These are phyloP conservation scores for Coprinopsis marcescibilis DNA, from an alignment of 768 basidiomycete genomes.

Conservation along the genomic window DNA sequence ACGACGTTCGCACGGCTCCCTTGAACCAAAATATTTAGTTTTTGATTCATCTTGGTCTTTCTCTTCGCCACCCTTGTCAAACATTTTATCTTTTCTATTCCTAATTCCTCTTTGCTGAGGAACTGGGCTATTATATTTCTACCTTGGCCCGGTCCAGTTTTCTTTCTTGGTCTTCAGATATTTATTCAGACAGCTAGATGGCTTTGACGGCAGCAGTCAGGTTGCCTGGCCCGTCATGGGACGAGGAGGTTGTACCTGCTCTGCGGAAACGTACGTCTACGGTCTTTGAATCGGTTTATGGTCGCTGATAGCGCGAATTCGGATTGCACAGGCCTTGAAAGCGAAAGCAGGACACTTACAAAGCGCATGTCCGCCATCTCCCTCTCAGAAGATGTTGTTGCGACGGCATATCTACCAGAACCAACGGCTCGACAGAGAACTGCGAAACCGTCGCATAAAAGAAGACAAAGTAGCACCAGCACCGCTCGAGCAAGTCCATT, in stretches of 20 bases:
- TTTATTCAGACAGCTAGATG: constrained; percentile 2
- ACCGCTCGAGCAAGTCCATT: constrained; percentile 11
- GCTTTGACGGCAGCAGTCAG: constrained; percentile 37
- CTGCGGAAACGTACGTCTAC: constrained; percentile 64
- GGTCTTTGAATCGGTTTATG: constrained; percentile 3
- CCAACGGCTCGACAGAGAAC: background rate
- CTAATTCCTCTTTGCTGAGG: constrained; percentile 8
- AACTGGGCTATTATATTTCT: background rate
- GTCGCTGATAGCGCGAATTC: constrained; percentile 10
- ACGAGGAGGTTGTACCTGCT: constrained; percentile 77
- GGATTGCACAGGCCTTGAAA: constrained; percentile 84
- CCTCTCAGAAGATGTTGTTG: constrained; percentile 50
- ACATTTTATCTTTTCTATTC: background rate
- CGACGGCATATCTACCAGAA: constrained; percentile 14
- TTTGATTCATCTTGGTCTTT: background rate
- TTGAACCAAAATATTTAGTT: background rate
- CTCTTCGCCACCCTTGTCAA: background rate
- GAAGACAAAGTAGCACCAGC: constrained; percentile 8
- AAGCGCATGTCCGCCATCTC: constrained; percentile 75
- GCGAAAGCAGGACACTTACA: constrained; percentile 72
- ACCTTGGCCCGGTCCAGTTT: constrained; percentile 10
- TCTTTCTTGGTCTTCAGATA: background rate
- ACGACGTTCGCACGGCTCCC: background rate
- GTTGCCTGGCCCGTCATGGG: constrained; percentile 57
- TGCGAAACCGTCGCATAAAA: constrained; percentile 1